Evolutionary conservation across 306 rosid genomes (phyloP).

Genomic region (cucumber (Cucumis sativus)): DNA sequence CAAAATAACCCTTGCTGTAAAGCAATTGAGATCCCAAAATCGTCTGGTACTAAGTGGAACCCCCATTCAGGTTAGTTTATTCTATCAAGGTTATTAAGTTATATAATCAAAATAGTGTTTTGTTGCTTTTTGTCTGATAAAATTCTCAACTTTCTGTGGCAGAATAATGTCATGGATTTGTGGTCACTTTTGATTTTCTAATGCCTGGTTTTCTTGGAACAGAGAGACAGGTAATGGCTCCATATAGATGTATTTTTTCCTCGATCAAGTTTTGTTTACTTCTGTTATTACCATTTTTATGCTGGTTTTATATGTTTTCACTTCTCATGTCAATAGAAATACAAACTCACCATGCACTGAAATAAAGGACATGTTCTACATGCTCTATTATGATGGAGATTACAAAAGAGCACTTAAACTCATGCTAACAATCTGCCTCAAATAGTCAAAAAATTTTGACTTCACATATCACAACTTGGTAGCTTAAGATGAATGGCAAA

Average conservation of each 20-base stretch:
- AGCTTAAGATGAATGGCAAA: no score
- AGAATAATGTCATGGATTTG: slow-evolving; percentile 95
- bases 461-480: no score
- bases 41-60: slow-evolving; percentile 97
- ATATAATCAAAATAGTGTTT: not conserved
- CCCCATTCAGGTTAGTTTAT: slow-evolving; percentile 77
- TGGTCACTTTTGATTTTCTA: slow-evolving; percentile 98
- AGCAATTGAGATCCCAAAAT: slow-evolving; percentile 88
- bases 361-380: no score
- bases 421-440: no score
- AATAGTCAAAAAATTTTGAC: no score
- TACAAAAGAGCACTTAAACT: no score
- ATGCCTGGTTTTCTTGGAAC: slow-evolving; percentile 99
- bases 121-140: slow-evolving; percentile 9
- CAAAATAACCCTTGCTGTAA: slow-evolving; percentile 77
- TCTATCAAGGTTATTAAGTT: slow-evolving; percentile 2
- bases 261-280: not conserved
- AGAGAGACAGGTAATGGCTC: slow-evolving; percentile 72
- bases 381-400: no score
- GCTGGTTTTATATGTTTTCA: not conserved
- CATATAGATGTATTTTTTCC: not conserved
- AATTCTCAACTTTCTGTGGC: slow-evolving; percentile 25
- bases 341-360: no score
- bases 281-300: not conserved
- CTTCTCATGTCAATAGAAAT: not conserved